phyloP scores from a whole-genome alignment of 495 filamentous ascomycete species.

The Baudoinia panamericana region DNA sequence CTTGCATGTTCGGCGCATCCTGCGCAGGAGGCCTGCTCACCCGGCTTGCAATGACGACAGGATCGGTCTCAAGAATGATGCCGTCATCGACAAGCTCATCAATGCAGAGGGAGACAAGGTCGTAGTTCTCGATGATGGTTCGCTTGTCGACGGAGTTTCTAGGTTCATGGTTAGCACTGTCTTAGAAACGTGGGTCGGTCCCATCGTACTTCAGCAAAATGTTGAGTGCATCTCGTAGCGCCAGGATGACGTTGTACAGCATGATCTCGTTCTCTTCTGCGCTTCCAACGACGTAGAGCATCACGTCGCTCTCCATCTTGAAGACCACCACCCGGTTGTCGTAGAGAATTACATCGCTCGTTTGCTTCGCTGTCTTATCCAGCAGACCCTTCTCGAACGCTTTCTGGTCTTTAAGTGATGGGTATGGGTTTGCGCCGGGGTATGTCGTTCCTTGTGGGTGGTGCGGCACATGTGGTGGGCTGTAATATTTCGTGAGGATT shows the following conservation, averaged over 20 bases:
- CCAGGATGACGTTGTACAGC: slow-evolving; percentile 83
- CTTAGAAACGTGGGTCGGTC: background rate
- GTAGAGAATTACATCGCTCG: slow-evolving; percentile 88
- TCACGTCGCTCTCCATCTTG: slow-evolving; percentile 94
- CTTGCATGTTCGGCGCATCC: slow-evolving; percentile 75
- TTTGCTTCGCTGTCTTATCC: slow-evolving; percentile 93
- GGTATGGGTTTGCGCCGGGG: slow-evolving; percentile 66
- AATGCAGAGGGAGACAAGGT: slow-evolving; percentile 73
- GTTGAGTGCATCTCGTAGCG: slow-evolving; percentile 75
- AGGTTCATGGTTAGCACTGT: slow-evolving; percentile 6
- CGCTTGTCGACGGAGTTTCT: slow-evolving; percentile 93
- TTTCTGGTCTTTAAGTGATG: slow-evolving; percentile 81
- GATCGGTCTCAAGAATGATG: slow-evolving; percentile 92
- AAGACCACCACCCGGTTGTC: slow-evolving; percentile 91
- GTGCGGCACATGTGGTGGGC: slow-evolving; percentile 52
- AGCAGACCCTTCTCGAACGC: slow-evolving; percentile 91
- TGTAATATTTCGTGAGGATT: slow-evolving; percentile 94
- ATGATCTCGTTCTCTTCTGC: slow-evolving; percentile 94
- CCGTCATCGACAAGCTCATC: slow-evolving; percentile 96
- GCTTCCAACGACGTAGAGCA: slow-evolving; percentile 88
- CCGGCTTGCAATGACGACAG: slow-evolving; percentile 75
- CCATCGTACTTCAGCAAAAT: slow-evolving; percentile 74
- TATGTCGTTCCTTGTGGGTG: slow-evolving; percentile 40
- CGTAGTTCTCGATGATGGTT: slow-evolving; percentile 96
- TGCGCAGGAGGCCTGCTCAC: slow-evolving; percentile 86